A percentile compares a stretch with the other conserved stretches of the same genome.
Conservation (phyloP, 225 moss, liverwort and hornwort species). For the Pleurozium schreberi region DNA sequence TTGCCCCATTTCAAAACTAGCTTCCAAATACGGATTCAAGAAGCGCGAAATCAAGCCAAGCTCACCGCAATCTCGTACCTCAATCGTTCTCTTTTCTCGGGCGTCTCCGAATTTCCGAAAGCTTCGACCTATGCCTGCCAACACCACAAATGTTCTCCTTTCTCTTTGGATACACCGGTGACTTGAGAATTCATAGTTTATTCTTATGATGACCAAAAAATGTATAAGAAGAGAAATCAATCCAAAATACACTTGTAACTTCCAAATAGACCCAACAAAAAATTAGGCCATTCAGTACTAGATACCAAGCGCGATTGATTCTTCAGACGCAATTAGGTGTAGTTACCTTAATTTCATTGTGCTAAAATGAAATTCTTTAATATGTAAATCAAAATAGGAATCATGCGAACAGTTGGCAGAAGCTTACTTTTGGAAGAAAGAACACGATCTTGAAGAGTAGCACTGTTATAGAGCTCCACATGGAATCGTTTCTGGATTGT, state of each 20-base stretch:
- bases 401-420: not conserved
- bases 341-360: not conserved
- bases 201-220: not conserved
- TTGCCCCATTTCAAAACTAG: not conserved
- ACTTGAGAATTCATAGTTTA: not conserved
- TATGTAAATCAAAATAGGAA: not conserved
- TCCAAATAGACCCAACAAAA: not conserved
- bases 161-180: fast-evolving
- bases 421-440: slow-evolving; percentile 61
- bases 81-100: not conserved
- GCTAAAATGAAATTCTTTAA: not conserved
- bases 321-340: not conserved
- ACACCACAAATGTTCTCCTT: not conserved
- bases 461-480: slow-evolving; percentile 44
- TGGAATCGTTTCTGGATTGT: slow-evolving; percentile 40
- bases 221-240: not conserved
- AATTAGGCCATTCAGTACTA: not conserved
- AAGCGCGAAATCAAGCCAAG: not conserved
- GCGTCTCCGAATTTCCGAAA: not conserved
- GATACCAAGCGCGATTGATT: not conserved
- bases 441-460: slow-evolving; percentile 26
- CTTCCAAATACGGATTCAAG: not conserved
- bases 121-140: not conserved
- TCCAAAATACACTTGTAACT: not conserved
- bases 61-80: not conserved